Evolutionary conservation across 768 basidiomycete species (phyloP).

Genomic region (Pholiota molesta): DNA sequence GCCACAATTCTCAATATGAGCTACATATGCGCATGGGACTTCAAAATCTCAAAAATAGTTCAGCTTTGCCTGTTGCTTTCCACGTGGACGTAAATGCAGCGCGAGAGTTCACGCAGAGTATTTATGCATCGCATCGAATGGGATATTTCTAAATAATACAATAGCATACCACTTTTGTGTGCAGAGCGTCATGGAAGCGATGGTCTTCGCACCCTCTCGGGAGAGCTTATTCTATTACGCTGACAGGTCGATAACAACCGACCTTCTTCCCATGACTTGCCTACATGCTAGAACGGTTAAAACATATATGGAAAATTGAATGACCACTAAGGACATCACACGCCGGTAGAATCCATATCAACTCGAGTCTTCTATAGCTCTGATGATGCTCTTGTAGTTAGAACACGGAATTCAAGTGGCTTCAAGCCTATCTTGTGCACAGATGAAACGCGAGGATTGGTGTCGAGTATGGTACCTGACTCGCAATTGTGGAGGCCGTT

Average conservation of each 20-base stretch:
- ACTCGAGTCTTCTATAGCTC: not conserved
- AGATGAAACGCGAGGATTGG: not conserved
- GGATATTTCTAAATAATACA: not conserved
- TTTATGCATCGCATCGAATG: not conserved
- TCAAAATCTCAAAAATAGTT: not conserved
- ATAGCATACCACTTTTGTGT: not conserved
- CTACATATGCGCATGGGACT: not conserved
- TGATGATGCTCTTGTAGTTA: not conserved
- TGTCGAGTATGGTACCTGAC: conserved; percentile 1
- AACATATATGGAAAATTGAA: conserved; percentile 6
- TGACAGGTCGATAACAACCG: conserved; percentile 1
- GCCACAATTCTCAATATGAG: not conserved
- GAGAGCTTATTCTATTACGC: conserved; percentile 1
- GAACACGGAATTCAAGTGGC: not conserved
- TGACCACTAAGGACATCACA: not conserved
- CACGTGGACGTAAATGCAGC: not conserved
- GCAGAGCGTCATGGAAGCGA: conserved; percentile 2
- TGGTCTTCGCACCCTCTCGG: not conserved
- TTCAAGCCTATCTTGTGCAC: not conserved
- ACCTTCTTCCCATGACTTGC: not conserved
- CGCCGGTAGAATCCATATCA: not conserved
- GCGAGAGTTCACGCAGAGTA: not conserved
- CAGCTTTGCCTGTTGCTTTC: not conserved
- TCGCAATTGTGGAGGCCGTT: not conserved
- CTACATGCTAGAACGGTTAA: not conserved